Evolutionary conservation across 176 grass and related monocot genomes (phyloP).

Genomic region (Miscanthus lutarioriparius): DNA sequence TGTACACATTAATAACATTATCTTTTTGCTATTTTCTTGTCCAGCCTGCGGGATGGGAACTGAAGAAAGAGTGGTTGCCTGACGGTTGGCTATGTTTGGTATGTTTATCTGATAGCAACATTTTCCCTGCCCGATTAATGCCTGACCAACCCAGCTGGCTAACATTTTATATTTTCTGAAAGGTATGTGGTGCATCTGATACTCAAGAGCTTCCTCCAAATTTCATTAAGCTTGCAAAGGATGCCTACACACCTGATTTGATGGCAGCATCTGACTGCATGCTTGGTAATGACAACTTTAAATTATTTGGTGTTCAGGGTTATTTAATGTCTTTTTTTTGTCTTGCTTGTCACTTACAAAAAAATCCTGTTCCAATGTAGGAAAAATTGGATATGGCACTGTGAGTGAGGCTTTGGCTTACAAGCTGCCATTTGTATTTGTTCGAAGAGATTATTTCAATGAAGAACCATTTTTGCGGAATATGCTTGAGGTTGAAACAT

Average conservation of each 20-base stretch:
- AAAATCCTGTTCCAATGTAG: conserved; percentile 35
- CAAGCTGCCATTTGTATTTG: conserved; percentile 95
- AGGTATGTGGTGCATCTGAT: conserved; percentile 97
- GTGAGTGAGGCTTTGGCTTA: conserved; percentile 96
- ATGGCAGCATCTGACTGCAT: conserved; percentile 98
- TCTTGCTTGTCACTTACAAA: conserved; percentile 7
- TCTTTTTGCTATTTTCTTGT: conserved; percentile 28
- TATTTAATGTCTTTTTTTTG: background rate
- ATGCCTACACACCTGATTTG: conserved; percentile 95
- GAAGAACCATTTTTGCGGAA: conserved; percentile 97
- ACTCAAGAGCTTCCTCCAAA: conserved; percentile 87
- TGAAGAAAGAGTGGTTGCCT: conserved; percentile 92
- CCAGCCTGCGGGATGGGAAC: conserved; percentile 89
- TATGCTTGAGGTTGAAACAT: conserved; percentile 92
- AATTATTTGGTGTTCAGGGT: conserved; percentile 8
- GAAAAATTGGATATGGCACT: conserved; percentile 98
- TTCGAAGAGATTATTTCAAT: conserved; percentile 97
- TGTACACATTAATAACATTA: background rate
- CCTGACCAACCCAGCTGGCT: conserved; percentile 16
- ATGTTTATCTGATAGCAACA: conserved; percentile 10
- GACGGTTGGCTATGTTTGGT: conserved; percentile 96
- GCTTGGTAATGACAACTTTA: conserved; percentile 73
- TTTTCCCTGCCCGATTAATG: conserved; percentile 15
- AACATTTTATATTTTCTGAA: conserved; percentile 26
- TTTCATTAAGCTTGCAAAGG: conserved; percentile 93